Percentiles rank a stretch among this genome's conserved stretches.
Evolutionary conservation across 2,329 filamentous ascomycete genomes (phyloP).

Genomic region (Sporothrix inflata): DNA sequence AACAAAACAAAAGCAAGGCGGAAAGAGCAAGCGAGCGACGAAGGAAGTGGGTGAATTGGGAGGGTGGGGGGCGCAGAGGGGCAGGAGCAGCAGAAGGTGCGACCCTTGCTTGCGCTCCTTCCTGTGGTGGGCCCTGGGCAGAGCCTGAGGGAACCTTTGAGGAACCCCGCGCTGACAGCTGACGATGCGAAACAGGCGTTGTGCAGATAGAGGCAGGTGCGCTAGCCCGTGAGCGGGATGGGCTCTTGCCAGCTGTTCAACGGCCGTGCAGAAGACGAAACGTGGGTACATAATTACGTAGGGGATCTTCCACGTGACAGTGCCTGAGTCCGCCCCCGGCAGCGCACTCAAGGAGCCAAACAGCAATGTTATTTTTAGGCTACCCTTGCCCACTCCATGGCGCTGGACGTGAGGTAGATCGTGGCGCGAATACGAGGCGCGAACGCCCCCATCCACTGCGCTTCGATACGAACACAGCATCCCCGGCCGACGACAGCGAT

Average conservation of each 20-base stretch:
- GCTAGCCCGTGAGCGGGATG: constrained; percentile 29
- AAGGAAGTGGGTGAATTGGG: not conserved
- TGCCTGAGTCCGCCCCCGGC: not conserved
- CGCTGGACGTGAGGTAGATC: not conserved
- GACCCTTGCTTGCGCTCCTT: not conserved
- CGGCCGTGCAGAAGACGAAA: not conserved
- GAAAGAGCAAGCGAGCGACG: constrained; percentile 12
- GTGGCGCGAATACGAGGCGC: constrained; percentile 8
- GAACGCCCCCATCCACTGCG: not conserved
- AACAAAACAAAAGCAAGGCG: constrained; percentile 17
- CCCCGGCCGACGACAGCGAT: not conserved
- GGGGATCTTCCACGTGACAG: not conserved
- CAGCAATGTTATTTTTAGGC: not conserved
- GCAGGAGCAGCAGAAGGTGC: not conserved
- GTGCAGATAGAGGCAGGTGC: not conserved
- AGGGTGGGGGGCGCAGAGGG: not conserved
- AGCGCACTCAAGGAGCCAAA: not conserved
- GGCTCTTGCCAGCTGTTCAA: not conserved
- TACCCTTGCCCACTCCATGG: not conserved
- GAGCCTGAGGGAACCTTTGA: not conserved
- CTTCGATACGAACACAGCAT: not conserved
- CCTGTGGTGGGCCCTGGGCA: not conserved
- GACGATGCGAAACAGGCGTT: constrained; percentile 9
- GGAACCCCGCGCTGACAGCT: constrained; percentile 24
- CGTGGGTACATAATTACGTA: not conserved